Conservation (phyloP, 2,329 filamentous ascomycete genomes). For the Colletotrichum sp. region DNA sequence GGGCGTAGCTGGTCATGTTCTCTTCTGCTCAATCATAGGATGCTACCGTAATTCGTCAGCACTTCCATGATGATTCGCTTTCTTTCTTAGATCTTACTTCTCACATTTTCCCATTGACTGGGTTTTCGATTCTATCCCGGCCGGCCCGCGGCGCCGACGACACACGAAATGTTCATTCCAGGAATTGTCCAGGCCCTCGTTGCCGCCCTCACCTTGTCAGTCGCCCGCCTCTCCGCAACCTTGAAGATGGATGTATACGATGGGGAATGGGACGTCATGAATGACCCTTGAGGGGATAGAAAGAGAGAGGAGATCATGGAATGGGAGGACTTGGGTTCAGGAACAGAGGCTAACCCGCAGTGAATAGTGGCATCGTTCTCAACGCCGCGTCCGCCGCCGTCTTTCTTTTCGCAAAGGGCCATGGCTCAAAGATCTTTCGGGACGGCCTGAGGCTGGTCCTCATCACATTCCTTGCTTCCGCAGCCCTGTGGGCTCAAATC, state of each 20-base stretch:
- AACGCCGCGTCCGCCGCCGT: slow-evolving; percentile 54
- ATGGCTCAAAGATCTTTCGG: slow-evolving; percentile 55
- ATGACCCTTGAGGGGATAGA: not conserved
- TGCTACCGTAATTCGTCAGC: slow-evolving; percentile 25
- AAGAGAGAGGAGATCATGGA: not conserved
- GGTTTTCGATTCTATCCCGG: slow-evolving; percentile 39
- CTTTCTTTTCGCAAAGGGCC: slow-evolving; percentile 50
- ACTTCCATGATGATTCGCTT: slow-evolving; percentile 18
- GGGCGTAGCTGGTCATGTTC: slow-evolving; percentile 5
- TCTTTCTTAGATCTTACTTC: slow-evolving; percentile 34
- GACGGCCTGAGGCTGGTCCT: slow-evolving; percentile 70
- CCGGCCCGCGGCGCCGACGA: slow-evolving; percentile 28
- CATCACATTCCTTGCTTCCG: slow-evolving; percentile 56
- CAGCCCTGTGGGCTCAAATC: slow-evolving; percentile 58
- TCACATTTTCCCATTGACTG: slow-evolving; percentile 51
- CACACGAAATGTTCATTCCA: slow-evolving; percentile 49
- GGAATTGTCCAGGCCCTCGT: slow-evolving; percentile 53
- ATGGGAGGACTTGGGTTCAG: not conserved
- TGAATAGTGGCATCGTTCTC: slow-evolving; percentile 55
- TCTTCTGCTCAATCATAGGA: not conserved
- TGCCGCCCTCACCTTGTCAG: slow-evolving; percentile 62
- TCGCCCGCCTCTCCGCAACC: slow-evolving; percentile 20
- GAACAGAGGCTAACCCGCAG: slow-evolving; percentile 30
- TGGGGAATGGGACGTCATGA: not conserved
- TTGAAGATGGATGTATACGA: not conserved